Conservation (phyloP, 176 grass and related monocot genomes). For the Pontederia paniculata region DNA sequence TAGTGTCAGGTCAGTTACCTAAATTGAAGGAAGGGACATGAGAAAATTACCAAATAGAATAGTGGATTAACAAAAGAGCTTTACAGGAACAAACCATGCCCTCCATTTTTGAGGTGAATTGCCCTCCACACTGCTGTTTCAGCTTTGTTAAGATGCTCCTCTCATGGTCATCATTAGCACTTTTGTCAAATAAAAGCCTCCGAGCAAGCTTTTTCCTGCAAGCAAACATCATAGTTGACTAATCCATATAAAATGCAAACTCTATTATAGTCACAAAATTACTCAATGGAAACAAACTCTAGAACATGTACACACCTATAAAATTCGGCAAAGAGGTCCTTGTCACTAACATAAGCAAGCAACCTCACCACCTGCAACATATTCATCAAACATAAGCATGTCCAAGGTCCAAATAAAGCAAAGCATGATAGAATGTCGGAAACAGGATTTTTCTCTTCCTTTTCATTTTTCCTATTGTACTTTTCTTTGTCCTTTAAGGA, state of each 20-base stretch:
- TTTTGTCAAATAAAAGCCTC: conserved; percentile 50
- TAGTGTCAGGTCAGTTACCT: conserved; percentile 78
- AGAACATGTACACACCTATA: conserved; percentile 17
- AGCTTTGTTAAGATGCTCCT: conserved; percentile 72
- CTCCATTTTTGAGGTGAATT: conserved; percentile 82
- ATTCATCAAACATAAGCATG: no score
- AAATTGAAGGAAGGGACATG: background rate
- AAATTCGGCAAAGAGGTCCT: conserved; percentile 42
- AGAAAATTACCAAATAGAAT: background rate
- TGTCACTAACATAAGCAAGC: conserved; percentile 29
- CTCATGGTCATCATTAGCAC: conserved; percentile 57
- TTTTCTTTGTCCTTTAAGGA: background rate
- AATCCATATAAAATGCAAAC: no score
- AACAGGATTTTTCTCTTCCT: no score
- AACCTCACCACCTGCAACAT: conserved; percentile 28
- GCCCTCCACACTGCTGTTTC: conserved; percentile 73
- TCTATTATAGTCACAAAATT: no score
- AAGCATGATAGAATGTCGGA: no score
- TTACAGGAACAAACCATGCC: conserved; percentile 42
- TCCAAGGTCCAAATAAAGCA: no score
- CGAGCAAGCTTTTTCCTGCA: conserved; percentile 31
- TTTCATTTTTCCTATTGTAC: background rate
- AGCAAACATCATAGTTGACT: background rate
- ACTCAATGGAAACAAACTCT: no score
- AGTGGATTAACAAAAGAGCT: background rate